Evolutionary conservation across 2,329 filamentous ascomycete species (phyloP), one percentile per base, ranked within the genome.

Genomic region (Camptophora hylomeconis): DNA sequence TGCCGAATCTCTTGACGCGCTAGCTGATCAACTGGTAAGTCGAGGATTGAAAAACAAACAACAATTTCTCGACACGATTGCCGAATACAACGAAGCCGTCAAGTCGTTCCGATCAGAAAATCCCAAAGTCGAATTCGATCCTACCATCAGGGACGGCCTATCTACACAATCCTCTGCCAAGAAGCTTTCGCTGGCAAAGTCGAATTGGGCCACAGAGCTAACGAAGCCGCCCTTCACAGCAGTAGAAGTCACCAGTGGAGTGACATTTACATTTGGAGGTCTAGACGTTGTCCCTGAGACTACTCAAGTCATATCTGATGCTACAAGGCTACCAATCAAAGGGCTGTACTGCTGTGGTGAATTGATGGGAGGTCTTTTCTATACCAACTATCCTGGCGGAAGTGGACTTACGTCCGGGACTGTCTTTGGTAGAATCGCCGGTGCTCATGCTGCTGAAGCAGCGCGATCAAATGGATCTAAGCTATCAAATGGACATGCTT

Each of bases 241-340:
- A 1, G 65, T 79, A 24, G 69, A 70, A 39, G 72, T 79, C 3
- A 67, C 65, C 3, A 72, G 69, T 24, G 75, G 75, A 2, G 63
- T 80, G 10, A 78, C 73, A 0, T 80, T 79, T 40, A 79, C 74
- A 0, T 80, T 79, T 51, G 75, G 73, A 1, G 73, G 75, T 0
- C 49, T 79, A 5, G 58, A 60, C 4, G 63, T 74, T 2, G 60
- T 70, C 26, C 59, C 69, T 0, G 47, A 66, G 14, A 73, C 67
- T 0, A 60, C 63, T 3, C 56, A 56, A 3, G 63, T 77, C 1
- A 46, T 75, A 9, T 59, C 56, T 2, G 52, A 59, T 3, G 46
- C 50, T 1, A 64, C 59, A 5, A 11, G 28, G 11, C 28, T 25
- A 14, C 22, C 28, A 5, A 26, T 76, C 5, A 58, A 58, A 0